These are phyloP conservation scores for Saccharomyces pastorianus DNA, from an alignment of 1,139 yeast species.

Conservation along the genomic window DNA sequence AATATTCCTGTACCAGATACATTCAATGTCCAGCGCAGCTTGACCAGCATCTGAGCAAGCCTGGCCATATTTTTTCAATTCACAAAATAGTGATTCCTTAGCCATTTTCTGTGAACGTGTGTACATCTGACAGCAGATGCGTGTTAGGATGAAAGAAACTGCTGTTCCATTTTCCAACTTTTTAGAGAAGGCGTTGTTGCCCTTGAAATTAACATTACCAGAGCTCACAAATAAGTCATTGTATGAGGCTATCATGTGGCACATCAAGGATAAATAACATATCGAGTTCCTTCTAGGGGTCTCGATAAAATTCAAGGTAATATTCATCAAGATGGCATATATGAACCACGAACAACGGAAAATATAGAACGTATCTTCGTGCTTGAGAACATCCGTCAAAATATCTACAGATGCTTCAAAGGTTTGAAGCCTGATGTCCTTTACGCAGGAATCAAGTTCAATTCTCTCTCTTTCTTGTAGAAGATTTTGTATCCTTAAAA, in stretches of 20 bases:
- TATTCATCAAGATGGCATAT: neutral
- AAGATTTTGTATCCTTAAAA: conserved; percentile 1
- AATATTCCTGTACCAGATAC: neutral
- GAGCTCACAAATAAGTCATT: neutral
- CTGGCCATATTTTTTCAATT: neutral
- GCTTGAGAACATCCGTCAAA: conserved; percentile 1
- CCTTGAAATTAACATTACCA: neutral
- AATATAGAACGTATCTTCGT: neutral
- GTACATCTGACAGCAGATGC: conserved; percentile 6
- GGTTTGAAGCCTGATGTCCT: neutral
- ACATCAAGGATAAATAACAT: neutral
- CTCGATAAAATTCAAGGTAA: neutral
- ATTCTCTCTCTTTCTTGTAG: neutral
- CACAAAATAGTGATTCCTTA: neutral
- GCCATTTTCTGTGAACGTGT: conserved; percentile 1
- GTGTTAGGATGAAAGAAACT: conserved; percentile 3
- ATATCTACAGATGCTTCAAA: conserved; percentile 1
- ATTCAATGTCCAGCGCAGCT: neutral
- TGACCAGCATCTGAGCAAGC: neutral
- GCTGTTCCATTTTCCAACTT: neutral
- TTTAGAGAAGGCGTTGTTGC: neutral
- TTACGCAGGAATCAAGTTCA: neutral
- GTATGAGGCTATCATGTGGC: neutral
- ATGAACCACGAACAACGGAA: neutral
- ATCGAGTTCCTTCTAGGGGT: conserved; percentile 1